Evolutionary conservation across 2,329 filamentous ascomycete genomes (phyloP).

Genomic region (Trichoderma polysporum): DNA sequence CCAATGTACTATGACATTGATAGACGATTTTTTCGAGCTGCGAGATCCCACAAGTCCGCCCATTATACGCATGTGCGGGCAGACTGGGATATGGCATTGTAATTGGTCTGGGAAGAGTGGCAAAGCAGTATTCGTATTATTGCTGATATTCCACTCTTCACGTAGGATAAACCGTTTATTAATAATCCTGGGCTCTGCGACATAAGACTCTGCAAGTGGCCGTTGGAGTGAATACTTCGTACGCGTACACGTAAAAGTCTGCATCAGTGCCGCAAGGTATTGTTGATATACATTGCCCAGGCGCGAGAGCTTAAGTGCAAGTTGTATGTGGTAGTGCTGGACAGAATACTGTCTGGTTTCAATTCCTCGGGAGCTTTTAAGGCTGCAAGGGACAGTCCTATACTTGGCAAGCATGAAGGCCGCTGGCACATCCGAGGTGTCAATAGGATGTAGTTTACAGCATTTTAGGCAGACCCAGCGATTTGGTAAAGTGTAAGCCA

Average conservation of each 20-base stretch:
- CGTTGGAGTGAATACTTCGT: background rate
- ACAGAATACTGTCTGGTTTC: background rate
- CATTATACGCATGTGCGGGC: background rate
- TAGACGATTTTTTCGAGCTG: background rate
- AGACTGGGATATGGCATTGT: background rate
- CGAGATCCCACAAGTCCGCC: background rate
- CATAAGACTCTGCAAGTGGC: background rate
- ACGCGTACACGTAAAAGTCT: background rate
- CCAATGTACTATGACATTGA: background rate
- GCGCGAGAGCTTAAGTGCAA: background rate
- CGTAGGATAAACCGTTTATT: background rate
- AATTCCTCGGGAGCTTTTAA: background rate
- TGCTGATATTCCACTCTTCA: background rate
- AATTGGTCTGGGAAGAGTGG: background rate
- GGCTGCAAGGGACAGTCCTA: background rate
- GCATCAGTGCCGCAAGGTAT: background rate
- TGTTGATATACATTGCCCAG: background rate
- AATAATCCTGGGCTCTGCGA: background rate
- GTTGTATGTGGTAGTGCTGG: background rate
- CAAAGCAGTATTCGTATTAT: background rate
- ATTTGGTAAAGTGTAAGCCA: background rate
- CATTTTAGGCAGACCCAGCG: background rate
- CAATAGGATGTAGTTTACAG: background rate
- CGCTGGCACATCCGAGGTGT: background rate
- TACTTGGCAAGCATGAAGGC: background rate